These are phyloP conservation scores for Vigna unguiculata DNA, from an alignment of 306 rosid genomes.

Conservation along the genomic window DNA sequence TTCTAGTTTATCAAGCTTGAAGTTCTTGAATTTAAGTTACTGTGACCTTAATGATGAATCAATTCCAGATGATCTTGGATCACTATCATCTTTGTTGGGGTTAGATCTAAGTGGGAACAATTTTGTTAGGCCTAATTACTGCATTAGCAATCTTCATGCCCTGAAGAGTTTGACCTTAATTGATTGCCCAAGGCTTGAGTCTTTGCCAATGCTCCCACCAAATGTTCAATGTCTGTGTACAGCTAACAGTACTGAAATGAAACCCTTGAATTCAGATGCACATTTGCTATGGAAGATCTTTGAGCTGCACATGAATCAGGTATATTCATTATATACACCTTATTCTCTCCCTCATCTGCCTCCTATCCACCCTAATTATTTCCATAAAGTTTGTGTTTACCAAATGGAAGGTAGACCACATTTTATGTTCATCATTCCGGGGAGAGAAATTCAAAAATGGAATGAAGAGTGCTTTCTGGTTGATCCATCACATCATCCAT, in stretches of 20 bases:
- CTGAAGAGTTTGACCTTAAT: constrained; percentile 27
- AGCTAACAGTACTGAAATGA: not conserved
- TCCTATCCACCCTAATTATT: not conserved
- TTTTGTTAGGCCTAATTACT: not conserved
- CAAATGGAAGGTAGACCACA: constrained; percentile 8
- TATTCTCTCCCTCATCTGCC: not conserved
- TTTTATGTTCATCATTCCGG: not conserved
- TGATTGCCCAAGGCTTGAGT: constrained; percentile 26
- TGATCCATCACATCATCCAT: constrained; percentile 16
- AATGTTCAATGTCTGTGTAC: not conserved
- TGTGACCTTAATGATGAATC: constrained; percentile 18
- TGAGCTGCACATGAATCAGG: not conserved
- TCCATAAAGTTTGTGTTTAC: constrained; percentile 8
- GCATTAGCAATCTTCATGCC: constrained; percentile 12
- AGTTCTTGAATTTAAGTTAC: constrained; percentile 6
- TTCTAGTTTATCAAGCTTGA: not conserved
- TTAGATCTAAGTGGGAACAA: constrained; percentile 30
- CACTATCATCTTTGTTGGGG: constrained; percentile 1
- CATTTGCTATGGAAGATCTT: constrained; percentile 21
- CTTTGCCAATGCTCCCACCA: constrained; percentile 37
- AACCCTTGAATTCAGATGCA: constrained; percentile 18
- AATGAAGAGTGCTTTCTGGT: not conserved
- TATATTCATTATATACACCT: constrained; percentile 4
- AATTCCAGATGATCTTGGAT: constrained; percentile 20
- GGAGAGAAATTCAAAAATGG: constrained; percentile 26